These are phyloP conservation scores for Arctostaphylos glauca DNA, from an alignment of 148 eudicot genomes.

Conservation along the genomic window DNA sequence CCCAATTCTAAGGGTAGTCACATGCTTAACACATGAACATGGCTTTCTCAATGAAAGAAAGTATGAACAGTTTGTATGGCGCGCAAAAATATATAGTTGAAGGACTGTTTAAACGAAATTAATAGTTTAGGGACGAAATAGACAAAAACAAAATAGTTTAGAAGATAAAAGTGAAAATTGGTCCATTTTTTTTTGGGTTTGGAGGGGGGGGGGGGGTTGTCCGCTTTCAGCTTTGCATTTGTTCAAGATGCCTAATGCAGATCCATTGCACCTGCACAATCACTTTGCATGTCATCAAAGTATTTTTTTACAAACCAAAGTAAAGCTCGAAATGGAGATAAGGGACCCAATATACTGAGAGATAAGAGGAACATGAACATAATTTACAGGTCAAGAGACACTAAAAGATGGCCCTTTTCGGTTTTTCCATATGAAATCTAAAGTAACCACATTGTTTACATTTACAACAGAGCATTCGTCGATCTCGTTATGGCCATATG, in stretches of 20 bases:
- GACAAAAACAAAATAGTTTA: no score
- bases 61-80: no score
- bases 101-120: no score
- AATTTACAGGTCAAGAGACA: not conserved
- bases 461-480: not conserved
- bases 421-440: not conserved
- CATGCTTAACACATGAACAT: no score
- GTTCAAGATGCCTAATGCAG: not conserved
- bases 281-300: not conserved
- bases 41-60: no score
- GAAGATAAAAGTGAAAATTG: no score
- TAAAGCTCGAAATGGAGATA: not conserved
- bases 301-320: not conserved
- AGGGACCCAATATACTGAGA: not conserved
- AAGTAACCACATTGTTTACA: not conserved
- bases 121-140: no score
- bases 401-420: not conserved
- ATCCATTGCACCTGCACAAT: not conserved
- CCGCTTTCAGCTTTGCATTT: not conserved
- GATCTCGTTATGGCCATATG: not conserved
- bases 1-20: no score
- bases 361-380: not conserved
- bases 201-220: no score
- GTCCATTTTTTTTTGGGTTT: no score
- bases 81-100: no score